Conservation (phyloP, 164 flowering plant genomes). For the Vitis labrusca region DNA sequence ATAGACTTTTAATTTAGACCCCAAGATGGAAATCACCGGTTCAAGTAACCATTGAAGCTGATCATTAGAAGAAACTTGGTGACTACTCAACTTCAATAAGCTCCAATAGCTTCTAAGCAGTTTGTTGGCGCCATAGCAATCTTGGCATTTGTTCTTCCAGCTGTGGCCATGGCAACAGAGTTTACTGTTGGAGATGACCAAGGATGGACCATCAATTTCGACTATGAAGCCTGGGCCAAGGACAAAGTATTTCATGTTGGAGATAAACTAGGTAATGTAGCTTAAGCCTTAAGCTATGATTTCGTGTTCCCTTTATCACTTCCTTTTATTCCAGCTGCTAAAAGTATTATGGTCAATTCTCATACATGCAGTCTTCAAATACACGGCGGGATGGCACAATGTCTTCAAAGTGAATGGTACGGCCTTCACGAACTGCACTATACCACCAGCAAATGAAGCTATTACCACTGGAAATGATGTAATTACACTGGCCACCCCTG, state of each 20-base stretch:
- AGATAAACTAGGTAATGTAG: slow-evolving; percentile 11
- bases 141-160: too few species aligned
- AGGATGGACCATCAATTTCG: slow-evolving; percentile 18
- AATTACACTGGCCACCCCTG: neutral
- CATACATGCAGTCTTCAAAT: slow-evolving; percentile 3
- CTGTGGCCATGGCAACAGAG: slow-evolving; percentile 6
- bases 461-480: slow-evolving; percentile 7
- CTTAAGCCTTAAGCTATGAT: neutral
- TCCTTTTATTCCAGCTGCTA: neutral
- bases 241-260: slow-evolving; percentile 9
- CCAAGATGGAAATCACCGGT: too few species aligned
- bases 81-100: too few species aligned
- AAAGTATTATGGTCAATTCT: neutral
- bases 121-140: too few species aligned
- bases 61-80: too few species aligned
- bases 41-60: too few species aligned
- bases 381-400: neutral
- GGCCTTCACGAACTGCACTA: neutral
- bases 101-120: too few species aligned
- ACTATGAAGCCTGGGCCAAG: too few species aligned
- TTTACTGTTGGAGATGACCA: slow-evolving; percentile 16
- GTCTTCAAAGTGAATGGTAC: slow-evolving; percentile 10
- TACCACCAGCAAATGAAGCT: neutral
- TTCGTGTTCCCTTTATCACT: neutral
- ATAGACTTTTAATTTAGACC: too few species aligned